Percentiles rank a stretch among this genome's conserved stretches.
phyloP scores from a whole-genome alignment of 1,284 basidiomycete genomes.

The Sphaerobolus stellatus region DNA sequence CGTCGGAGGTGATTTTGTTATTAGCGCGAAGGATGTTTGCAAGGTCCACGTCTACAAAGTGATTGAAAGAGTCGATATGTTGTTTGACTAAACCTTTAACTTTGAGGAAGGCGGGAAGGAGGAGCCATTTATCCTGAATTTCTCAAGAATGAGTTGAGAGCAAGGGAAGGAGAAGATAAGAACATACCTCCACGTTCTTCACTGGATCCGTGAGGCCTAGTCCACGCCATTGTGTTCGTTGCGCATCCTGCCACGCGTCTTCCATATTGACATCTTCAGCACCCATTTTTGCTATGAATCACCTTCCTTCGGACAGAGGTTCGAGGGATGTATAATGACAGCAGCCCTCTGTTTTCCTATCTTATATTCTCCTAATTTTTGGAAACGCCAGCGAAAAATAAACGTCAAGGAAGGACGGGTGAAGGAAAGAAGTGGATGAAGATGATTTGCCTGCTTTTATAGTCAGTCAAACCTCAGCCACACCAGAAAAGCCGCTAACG shows the following conservation, averaged over 20 bases:
- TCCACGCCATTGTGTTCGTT: conserved; percentile 63
- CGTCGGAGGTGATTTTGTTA: conserved; percentile 91
- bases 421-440: too few species aligned
- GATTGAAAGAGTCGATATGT: conserved; percentile 99
- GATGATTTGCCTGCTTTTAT: too few species aligned
- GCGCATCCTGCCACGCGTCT: conserved; percentile 61
- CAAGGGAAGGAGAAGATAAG: not conserved
- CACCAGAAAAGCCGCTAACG: too few species aligned
- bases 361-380: too few species aligned
- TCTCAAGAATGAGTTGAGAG: not conserved
- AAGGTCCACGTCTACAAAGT: conserved; percentile 96
- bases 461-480: too few species aligned
- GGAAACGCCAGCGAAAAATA: too few species aligned
- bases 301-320: too few species aligned
- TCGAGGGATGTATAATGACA: too few species aligned
- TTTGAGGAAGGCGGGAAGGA: conserved; percentile 92
- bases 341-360: too few species aligned
- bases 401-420: too few species aligned
- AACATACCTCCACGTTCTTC: conserved; percentile 71
- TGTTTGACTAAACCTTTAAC: conserved; percentile 99
- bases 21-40: conserved; percentile 96
- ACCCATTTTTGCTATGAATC: not conserved
- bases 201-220: conserved; percentile 75
- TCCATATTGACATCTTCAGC: conserved; percentile 33
- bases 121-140: conserved; percentile 91